Evolutionary conservation across 192 early-diverging fungal species (phyloP).

Genomic region (Radiomyces spectabilis): DNA sequence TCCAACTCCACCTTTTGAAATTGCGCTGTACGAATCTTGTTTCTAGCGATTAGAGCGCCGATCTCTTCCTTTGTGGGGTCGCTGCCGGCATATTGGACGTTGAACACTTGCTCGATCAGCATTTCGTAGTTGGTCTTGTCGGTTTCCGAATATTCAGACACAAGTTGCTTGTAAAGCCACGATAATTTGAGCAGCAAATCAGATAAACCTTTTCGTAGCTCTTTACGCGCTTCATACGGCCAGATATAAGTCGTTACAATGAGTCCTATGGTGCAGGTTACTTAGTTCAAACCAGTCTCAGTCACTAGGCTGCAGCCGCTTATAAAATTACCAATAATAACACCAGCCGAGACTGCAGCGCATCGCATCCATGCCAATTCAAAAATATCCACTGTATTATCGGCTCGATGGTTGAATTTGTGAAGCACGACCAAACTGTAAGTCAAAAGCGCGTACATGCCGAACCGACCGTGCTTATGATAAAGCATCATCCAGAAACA

Average conservation of each 20-base stretch:
- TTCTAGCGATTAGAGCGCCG: constrained; percentile 30
- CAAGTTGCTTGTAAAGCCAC: constrained; percentile 60
- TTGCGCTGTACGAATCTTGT: constrained; percentile 21
- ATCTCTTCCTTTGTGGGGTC: not conserved
- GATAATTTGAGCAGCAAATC: constrained; percentile 60
- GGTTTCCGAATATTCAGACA: too few relatives aligned
- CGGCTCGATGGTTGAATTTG: constrained; percentile 58
- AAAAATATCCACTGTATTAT: constrained; percentile 38
- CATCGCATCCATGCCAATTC: constrained; percentile 53
- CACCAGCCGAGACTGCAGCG: constrained; percentile 58
- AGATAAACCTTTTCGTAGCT: constrained; percentile 64
- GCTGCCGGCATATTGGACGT: not conserved
- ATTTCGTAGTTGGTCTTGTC: constrained; percentile 33
- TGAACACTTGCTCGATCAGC: too few relatives aligned
- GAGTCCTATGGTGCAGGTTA: constrained; percentile 27
- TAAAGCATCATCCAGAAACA: constrained; percentile 58
- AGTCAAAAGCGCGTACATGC: constrained; percentile 63
- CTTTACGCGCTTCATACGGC: constrained; percentile 74
- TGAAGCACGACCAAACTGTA: constrained; percentile 70
- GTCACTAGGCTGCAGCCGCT: not conserved
- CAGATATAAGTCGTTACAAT: constrained; percentile 60
- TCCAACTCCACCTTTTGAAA: constrained; percentile 63
- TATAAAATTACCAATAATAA: constrained; percentile 53
- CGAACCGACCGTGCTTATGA: constrained; percentile 56
- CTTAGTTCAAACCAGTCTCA: too few relatives aligned